Evolutionary conservation across 2,329 filamentous ascomycete species (phyloP), one percentile per base, ranked within the genome.

Genomic region (Cytospora paraplurivora): DNA sequence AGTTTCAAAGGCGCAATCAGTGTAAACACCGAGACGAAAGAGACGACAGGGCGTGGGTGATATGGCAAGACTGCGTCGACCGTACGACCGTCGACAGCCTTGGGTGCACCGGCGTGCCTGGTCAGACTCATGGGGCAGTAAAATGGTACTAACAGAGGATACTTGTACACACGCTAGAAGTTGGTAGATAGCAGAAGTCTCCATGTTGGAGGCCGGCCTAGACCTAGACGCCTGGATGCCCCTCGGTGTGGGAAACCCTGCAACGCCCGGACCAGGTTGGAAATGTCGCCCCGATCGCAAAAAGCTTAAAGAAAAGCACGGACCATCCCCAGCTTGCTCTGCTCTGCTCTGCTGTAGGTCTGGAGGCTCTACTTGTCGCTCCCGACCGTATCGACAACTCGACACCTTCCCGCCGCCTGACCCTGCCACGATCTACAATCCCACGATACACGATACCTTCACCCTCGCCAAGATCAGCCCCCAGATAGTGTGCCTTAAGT

Each of bases 361-460:
- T 27, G 27, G 27, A 10, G n/a, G 44, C 21, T 21, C 44, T n/a
- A 47, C n/a, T 21, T 47, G 44, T 47, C 44, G 44, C 44, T 47
- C 7, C 44, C n/a, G 44, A 47, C n/a, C n/a, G 3, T 47, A 47
- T 47, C 44, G 44, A 47, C 44, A 47, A 47, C 44, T 47, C 44
- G 44, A 47, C 44, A 47, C 44, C 44, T 47, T 47, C 44, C 44
- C 44, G 44, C 44, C 17, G 35, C n/a, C 44, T 47, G 44, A 47
- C 11, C 44, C 21, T 47, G n/a, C 41, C 41, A 44, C 41, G 41
- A 44, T 21, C n/a, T 19, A 44, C 41, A n/a, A 41, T 27, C 27
- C 27, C 27, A 27, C 27, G 27, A n/a, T 19, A 3, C 15, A 47
- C 44, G 44, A 47, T 47, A 19, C n/a, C 44, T 47, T 47, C 44